phyloP scores from a whole-genome alignment of 768 basidiomycete species.

The Auricularia sp. region DNA sequence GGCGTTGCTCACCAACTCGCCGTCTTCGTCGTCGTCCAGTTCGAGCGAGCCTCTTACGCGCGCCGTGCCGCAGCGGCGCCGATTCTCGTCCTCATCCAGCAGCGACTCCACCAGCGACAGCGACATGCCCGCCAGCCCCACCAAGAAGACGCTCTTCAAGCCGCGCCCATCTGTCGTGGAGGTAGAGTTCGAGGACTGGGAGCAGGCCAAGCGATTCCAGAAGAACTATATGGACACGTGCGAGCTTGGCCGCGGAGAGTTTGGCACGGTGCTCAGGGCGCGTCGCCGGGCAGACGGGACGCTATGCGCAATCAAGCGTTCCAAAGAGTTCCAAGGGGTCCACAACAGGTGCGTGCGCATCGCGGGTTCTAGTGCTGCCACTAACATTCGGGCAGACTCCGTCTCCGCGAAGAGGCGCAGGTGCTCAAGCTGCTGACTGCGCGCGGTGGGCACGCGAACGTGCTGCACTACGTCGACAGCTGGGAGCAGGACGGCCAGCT shows the following conservation, averaged over 20 bases:
- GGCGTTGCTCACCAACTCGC: background rate
- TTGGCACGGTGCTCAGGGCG: slow-evolving; percentile 86
- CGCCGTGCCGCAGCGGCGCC: slow-evolving; percentile 16
- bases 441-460: slow-evolving; percentile 43
- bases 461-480: slow-evolving; percentile 82
- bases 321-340: slow-evolving; percentile 82
- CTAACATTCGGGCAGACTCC: slow-evolving; percentile 39
- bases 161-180: background rate
- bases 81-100: slow-evolving; percentile 11
- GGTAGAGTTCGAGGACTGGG: slow-evolving; percentile 30
- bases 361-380: slow-evolving; percentile 11
- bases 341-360: slow-evolving; percentile 65
- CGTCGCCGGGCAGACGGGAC: slow-evolving; percentile 43
- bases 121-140: slow-evolving; percentile 12
- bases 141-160: slow-evolving; percentile 22
- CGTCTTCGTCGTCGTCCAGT: background rate
- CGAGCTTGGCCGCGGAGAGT: slow-evolving; percentile 83
- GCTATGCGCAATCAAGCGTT: slow-evolving; percentile 87
- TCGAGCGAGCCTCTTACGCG: slow-evolving; percentile 21
- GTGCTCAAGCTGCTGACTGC: slow-evolving; percentile 66
- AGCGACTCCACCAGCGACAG: slow-evolving; percentile 15
- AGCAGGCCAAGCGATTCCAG: slow-evolving; percentile 56
- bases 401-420: slow-evolving; percentile 90
- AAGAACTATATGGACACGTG: slow-evolving; percentile 72
- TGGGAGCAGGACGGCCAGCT: slow-evolving; percentile 90